Conservation (phyloP, 805 yeast species). For the Candida railenensis region DNA sequence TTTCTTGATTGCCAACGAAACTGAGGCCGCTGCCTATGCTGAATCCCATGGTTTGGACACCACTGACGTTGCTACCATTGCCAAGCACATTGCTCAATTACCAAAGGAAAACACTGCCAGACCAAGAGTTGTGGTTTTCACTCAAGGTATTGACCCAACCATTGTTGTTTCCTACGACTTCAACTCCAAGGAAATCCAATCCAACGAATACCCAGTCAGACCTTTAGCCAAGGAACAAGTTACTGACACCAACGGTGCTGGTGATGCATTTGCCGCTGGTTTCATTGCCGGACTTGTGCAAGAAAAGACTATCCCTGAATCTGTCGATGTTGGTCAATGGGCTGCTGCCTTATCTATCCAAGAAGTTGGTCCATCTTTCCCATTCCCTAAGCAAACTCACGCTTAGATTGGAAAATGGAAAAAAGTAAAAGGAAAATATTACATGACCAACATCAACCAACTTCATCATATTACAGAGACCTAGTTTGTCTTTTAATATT, state of each 20-base stretch:
- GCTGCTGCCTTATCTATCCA: conserved; percentile 89
- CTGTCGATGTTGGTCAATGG: conserved; percentile 92
- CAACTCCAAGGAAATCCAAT: conserved; percentile 43
- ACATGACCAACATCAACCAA: conserved; percentile 1
- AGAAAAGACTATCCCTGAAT: conserved; percentile 58
- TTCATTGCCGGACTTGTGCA: conserved; percentile 85
- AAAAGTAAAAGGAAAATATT: no score
- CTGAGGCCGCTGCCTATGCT: conserved; percentile 94
- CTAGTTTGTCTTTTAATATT: not conserved
- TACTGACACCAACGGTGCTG: conserved; percentile 97
- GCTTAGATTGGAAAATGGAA: conserved; percentile 14
- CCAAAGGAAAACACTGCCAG: conserved; percentile 70
- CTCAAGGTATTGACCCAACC: conserved; percentile 94
- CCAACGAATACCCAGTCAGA: conserved; percentile 64
- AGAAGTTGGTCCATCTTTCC: conserved; percentile 93
- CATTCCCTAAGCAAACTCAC: conserved; percentile 67
- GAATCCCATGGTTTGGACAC: conserved; percentile 70
- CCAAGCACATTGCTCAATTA: conserved; percentile 74
- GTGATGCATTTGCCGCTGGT: conserved; percentile 98
- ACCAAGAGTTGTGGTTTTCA: conserved; percentile 86
- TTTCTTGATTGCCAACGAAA: conserved; percentile 89
- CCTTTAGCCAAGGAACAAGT: conserved; percentile 66
- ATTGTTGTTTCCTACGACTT: conserved; percentile 64
- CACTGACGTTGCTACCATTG: conserved; percentile 70
- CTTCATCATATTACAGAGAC: not conserved